Evolutionary conservation across 2,329 filamentous ascomycete genomes (phyloP), one percentile per base, ranked within the genome.

Genomic region (Myotisia sp.): DNA sequence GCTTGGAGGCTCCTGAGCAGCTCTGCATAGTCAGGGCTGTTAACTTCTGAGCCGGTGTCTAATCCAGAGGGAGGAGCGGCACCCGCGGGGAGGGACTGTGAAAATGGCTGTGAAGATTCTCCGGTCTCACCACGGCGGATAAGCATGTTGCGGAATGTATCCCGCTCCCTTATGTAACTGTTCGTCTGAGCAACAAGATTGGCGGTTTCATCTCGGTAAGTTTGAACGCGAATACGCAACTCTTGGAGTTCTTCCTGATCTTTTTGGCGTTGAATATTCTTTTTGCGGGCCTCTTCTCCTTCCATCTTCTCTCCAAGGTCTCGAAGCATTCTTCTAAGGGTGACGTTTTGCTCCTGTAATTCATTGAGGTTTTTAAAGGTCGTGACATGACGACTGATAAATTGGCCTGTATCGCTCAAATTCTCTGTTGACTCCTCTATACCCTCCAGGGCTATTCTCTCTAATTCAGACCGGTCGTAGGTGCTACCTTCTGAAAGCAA

Each of bases 121-220:
- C 51, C 70, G 53, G 60, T 76, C 56, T 74, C 70, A 12, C 74
- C 73, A 38, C 75, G 70, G 42, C 90, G 81, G 45, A 87, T 81
- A 19, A 94, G 71, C 65, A 95, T 86, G 34, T 86, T 84, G 14
- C 87, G 77, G 76, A 94, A 95, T 74, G 94, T 94, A 53, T 98
- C 87, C 42, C 90, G 78, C 60, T 98, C 90, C 48, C 85, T 83
- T 53, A 90, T 84, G 55, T 92, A 93, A 54, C 83, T 92, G 62
- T 93, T 83, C 43, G 85, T 81, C 37, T 86, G 82, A 19, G 79
- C 75, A 27, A 79, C 74, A 44, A 93, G 77, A 8, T 80, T 80
- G 45, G 78, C 74, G 34, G 92, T 74, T 52, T 94, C 85, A 43
- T 94, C 87, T 38, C 83, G 76, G 55, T 76, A 87, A 55, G 79